These are phyloP conservation scores for Dipteronia dyeriana DNA, from an alignment of 345 rosid genomes.

Conservation along the genomic window DNA sequence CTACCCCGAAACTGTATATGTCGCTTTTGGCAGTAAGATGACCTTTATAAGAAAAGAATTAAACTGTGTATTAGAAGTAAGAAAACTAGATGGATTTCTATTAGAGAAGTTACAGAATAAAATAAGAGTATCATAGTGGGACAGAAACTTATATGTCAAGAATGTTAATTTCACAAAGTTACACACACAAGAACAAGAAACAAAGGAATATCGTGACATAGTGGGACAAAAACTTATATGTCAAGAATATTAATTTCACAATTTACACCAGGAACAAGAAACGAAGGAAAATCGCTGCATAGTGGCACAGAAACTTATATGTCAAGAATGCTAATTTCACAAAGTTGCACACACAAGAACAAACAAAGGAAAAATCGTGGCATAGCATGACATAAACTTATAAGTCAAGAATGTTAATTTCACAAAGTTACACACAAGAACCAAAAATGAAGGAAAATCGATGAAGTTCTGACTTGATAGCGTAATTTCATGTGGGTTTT, in stretches of 20 bases:
- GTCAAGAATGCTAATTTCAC: neutral
- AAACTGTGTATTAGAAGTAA: neutral
- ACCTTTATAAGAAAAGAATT: constrained; percentile 37
- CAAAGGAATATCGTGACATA: neutral
- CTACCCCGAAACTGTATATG: constrained; percentile 90
- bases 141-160: neutral
- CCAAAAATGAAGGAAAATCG: neutral
- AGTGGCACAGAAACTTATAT: neutral
- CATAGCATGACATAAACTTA: neutral
- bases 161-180: neutral
- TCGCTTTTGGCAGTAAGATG: constrained; percentile 82
- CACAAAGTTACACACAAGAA: neutral
- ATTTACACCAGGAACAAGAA: neutral
- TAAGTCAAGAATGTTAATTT: neutral
- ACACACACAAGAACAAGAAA: neutral
- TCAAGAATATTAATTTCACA: neutral
- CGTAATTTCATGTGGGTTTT: neutral
- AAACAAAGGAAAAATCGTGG: neutral
- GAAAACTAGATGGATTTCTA: neutral
- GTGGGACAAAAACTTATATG: neutral
- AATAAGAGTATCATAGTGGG: neutral
- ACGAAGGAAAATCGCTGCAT: too few relatives aligned
- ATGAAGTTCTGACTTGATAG: neutral
- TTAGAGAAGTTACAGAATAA: neutral
- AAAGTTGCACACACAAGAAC: neutral